These are phyloP conservation scores for Suhomyces pyralidae DNA, from an alignment of 805 yeast species.

Conservation along the genomic window DNA sequence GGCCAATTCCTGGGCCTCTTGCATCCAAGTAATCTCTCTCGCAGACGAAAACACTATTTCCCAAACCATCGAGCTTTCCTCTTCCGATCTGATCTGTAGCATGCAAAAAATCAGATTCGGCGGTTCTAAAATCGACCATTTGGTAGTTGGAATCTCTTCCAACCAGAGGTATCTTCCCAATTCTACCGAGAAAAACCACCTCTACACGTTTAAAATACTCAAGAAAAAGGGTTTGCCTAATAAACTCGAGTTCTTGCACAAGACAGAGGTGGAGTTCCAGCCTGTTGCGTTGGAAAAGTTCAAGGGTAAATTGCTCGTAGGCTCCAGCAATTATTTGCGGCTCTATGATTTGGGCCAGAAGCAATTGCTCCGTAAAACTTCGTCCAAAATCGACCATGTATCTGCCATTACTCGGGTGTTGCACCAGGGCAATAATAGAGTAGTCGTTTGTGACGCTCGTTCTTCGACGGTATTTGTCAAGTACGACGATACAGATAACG, in stretches of 20 bases:
- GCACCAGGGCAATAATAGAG: conserved; percentile 50
- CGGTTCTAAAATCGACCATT: conserved; percentile 21
- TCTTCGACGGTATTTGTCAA: conserved; percentile 60
- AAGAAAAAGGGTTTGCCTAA: conserved; percentile 10
- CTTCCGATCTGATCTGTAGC: conserved; percentile 43
- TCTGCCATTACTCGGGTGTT: conserved; percentile 51
- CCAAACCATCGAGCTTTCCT: conserved; percentile 44
- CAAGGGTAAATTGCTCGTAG: conserved; percentile 57
- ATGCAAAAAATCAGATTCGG: conserved; percentile 32
- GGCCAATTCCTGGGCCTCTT: conserved; percentile 49
- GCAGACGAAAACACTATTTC: conserved; percentile 25
- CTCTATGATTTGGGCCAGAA: conserved; percentile 74
- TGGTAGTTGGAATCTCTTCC: conserved; percentile 46
- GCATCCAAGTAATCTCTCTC: conserved; percentile 48
- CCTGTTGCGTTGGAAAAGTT: conserved; percentile 53
- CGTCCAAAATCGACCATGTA: conserved; percentile 41
- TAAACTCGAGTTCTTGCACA: conserved; percentile 51
- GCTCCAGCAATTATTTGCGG: conserved; percentile 50
- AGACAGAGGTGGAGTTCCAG: conserved; percentile 50
- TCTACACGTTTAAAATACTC: conserved; percentile 37
- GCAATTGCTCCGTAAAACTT: conserved; percentile 70
- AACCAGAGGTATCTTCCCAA: conserved; percentile 29
- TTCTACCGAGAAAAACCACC: conserved; percentile 20
- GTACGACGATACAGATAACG: conserved; percentile 46
- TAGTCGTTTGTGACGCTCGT: conserved; percentile 70